Conservation (phyloP, 2,329 filamentous ascomycete genomes). For the Ampelomyces quisqualis region DNA sequence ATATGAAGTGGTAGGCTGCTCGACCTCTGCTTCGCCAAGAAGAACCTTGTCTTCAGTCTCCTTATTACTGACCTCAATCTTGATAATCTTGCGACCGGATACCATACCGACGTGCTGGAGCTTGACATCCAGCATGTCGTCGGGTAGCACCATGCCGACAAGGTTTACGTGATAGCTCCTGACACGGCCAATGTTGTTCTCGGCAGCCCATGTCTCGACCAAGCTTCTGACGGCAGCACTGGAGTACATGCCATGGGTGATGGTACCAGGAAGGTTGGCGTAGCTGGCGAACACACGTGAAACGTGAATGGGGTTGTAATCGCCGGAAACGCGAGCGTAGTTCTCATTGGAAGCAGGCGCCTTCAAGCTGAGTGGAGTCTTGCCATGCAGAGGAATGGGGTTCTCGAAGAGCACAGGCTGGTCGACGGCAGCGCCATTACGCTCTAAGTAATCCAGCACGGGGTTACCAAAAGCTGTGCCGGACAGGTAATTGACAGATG, state of each 20-base stretch:
- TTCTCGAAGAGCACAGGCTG: conserved; percentile 98
- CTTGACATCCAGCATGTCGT: conserved; percentile 92
- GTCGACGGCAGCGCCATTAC: conserved; percentile 87
- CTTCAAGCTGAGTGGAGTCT: conserved; percentile 81
- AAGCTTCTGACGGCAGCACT: conserved; percentile 93
- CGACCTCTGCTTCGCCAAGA: conserved; percentile 91
- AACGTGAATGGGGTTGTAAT: conserved; percentile 99
- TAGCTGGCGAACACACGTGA: conserved; percentile 95
- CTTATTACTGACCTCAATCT: conserved; percentile 93
- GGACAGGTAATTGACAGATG: conserved; percentile 93
- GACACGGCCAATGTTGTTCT: conserved; percentile 97
- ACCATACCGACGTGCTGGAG: conserved; percentile 98
- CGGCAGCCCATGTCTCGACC: conserved; percentile 97
- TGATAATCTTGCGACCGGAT: conserved; percentile 97
- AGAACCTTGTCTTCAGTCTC: conserved; percentile 97
- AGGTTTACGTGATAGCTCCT: conserved; percentile 95
- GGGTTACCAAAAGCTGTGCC: conserved; percentile 92
- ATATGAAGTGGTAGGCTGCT: conserved; percentile 94
- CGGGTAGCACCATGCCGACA: conserved; percentile 98
- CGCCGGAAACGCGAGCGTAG: conserved; percentile 94
- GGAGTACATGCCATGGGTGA: conserved; percentile 99
- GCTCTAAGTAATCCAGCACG: conserved; percentile 91
- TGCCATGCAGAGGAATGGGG: conserved; percentile 90
- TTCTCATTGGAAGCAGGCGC: conserved; percentile 96
- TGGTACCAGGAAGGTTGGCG: conserved; percentile 91